phyloP scores from a whole-genome alignment of 2,329 filamentous ascomycete species.

The Colletotrichum sp. region DNA sequence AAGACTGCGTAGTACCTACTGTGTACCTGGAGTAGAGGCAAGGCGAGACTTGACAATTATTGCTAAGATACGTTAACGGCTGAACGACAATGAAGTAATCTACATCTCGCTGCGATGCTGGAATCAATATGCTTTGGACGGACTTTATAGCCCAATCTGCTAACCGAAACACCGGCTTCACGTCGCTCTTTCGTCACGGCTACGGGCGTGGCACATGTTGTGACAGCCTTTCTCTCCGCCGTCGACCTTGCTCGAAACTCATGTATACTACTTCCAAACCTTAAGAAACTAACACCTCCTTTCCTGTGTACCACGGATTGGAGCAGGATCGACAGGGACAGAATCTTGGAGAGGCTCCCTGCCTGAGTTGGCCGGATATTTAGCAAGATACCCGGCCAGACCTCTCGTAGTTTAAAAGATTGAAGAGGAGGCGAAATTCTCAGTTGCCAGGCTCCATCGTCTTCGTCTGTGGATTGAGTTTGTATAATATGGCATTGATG shows the following conservation, averaged over 20 bases:
- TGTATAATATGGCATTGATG: background rate
- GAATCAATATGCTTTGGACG: rapidly evolving
- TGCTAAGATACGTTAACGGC: no score
- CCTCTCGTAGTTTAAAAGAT: background rate
- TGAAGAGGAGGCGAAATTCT: background rate
- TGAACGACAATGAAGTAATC: no score
- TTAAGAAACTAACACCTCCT: background rate
- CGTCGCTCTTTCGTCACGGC: background rate
- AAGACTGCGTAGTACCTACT: no score
- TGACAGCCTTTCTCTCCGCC: background rate
- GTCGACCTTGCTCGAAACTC: background rate
- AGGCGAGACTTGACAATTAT: no score
- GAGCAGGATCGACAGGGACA: background rate
- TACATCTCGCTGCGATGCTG: background rate
- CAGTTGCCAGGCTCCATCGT: background rate
- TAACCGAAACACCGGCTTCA: background rate
- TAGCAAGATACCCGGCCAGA: rapidly evolving
- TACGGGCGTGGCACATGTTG: background rate
- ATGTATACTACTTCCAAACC: background rate
- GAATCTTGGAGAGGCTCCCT: background rate
- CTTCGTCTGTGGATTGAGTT: background rate
- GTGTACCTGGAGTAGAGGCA: no score
- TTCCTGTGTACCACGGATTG: background rate
- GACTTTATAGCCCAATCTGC: background rate
- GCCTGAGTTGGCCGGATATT: background rate